These are phyloP conservation scores for Sugiyamaella smithiae DNA, from an alignment of 805 yeast species.

Conservation along the genomic window DNA sequence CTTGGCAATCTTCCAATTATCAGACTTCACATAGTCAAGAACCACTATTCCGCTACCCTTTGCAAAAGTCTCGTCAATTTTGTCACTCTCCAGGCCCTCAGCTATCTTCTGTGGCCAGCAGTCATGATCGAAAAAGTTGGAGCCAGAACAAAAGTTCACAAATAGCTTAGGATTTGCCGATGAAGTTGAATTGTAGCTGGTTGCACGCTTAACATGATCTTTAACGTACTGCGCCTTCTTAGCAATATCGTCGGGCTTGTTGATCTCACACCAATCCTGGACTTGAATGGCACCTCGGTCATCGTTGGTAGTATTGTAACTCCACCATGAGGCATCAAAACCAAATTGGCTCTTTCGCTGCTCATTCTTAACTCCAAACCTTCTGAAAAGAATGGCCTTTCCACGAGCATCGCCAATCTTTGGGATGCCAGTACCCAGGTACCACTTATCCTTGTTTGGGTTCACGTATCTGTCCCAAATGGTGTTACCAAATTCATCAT, in stretches of 20 bases:
- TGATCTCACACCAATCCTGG: conserved; percentile 72
- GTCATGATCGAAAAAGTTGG: conserved; percentile 63
- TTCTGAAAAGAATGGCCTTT: conserved; percentile 60
- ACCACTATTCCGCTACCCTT: conserved; percentile 64
- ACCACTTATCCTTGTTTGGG: conserved; percentile 55
- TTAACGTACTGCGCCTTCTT: conserved; percentile 58
- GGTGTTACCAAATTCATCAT: conserved; percentile 57
- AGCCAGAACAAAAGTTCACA: conserved; percentile 70
- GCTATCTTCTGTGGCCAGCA: conserved; percentile 77
- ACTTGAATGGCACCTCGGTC: conserved; percentile 61
- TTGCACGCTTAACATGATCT: conserved; percentile 52
- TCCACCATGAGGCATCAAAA: conserved; percentile 66
- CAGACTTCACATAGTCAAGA: conserved; percentile 61
- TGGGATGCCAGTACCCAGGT: conserved; percentile 55
- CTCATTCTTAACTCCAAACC: conserved; percentile 59
- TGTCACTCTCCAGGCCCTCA: conserved; percentile 25
- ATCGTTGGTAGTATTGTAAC: conserved; percentile 61
- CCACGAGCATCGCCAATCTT: conserved; percentile 62
- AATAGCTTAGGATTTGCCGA: conserved; percentile 49
- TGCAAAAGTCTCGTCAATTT: conserved; percentile 24
- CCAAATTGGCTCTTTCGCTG: conserved; percentile 46
- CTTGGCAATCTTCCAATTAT: conserved; percentile 46
- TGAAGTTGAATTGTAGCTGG: conserved; percentile 45
- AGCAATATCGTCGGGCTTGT: conserved; percentile 48
- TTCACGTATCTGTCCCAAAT: conserved; percentile 57